phyloP scores from a whole-genome alignment of 805 yeast species.

The Teunomyces aglyptinius region DNA sequence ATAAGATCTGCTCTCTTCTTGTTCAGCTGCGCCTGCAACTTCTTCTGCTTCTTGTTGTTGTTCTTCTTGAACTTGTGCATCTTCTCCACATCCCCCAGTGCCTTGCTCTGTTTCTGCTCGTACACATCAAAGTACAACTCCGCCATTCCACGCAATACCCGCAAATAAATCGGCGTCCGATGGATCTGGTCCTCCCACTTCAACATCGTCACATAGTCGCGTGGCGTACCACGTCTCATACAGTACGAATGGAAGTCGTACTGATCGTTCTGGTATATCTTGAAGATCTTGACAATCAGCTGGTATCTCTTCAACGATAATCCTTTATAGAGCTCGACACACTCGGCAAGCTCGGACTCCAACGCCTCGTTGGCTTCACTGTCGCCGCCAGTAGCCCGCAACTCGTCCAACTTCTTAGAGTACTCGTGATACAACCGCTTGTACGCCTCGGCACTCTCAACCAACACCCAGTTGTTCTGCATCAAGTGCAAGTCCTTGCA shows the following conservation, averaged over 20 bases:
- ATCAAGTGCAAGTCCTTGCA: conserved; percentile 80
- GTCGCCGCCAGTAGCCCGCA: conserved; percentile 14
- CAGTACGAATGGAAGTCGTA: conserved; percentile 93
- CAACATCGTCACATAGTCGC: conserved; percentile 74
- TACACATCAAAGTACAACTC: conserved; percentile 49
- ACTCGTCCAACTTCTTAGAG: conserved; percentile 15
- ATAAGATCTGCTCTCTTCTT: conserved; percentile 57
- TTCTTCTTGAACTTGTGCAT: conserved; percentile 16
- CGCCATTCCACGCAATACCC: conserved; percentile 67
- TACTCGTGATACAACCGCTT: conserved; percentile 49
- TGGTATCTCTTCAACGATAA: conserved; percentile 76
- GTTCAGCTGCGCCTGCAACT: conserved; percentile 47
- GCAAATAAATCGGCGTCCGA: conserved; percentile 65
- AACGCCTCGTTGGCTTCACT: conserved; percentile 26
- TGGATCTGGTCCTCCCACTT: conserved; percentile 80
- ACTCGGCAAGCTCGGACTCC: conserved; percentile 37
- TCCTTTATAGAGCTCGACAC: conserved; percentile 52
- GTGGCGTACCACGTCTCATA: conserved; percentile 84
- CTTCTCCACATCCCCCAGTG: conserved; percentile 18
- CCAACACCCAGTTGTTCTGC: conserved; percentile 89
- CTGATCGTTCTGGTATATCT: conserved; percentile 78
- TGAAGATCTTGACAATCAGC: conserved; percentile 64
- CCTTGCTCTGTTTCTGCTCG: conserved; percentile 21
- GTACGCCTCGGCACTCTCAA: conserved; percentile 83
- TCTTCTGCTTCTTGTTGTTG: conserved; percentile 49